phyloP scores from a whole-genome alignment of 768 basidiomycete species.

The Porpolomopsis calyptriformis region DNA sequence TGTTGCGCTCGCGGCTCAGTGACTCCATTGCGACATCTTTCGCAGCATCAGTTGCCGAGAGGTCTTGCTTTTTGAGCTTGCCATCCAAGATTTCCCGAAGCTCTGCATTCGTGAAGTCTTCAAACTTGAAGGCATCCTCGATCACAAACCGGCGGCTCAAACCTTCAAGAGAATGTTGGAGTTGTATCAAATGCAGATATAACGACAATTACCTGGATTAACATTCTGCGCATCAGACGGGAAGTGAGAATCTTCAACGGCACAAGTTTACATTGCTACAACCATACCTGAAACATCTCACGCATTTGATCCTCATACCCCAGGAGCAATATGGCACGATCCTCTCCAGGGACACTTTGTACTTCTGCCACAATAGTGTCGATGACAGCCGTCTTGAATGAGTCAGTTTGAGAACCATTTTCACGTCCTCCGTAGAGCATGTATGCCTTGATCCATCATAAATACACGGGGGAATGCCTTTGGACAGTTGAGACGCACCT shows the following conservation, averaged over 20 bases:
- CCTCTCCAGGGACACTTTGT: conserved; percentile 58
- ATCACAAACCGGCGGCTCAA: conserved; percentile 59
- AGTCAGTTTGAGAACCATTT: conserved; percentile 26
- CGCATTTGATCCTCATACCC: conserved; percentile 58
- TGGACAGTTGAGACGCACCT: conserved; percentile 27
- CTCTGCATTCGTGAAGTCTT: conserved; percentile 49
- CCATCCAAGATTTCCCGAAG: conserved; percentile 40
- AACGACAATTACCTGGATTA: conserved; percentile 56
- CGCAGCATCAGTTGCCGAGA: conserved; percentile 44
- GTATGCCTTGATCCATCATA: conserved; percentile 38
- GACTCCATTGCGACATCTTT: conserved; percentile 46
- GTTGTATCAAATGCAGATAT: no score
- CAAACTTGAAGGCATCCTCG: conserved; percentile 59
- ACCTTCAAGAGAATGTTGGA: no score
- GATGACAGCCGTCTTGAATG: conserved; percentile 57
- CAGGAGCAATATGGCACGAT: conserved; percentile 53
- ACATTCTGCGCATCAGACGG: conserved; percentile 29
- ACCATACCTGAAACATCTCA: conserved; percentile 61
- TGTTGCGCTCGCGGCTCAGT: conserved; percentile 30
- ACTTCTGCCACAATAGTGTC: conserved; percentile 70
- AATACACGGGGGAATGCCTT: neutral
- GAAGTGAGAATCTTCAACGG: neutral
- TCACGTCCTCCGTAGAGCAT: conserved; percentile 47
- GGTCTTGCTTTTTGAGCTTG: conserved; percentile 49
- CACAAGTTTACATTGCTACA: conserved; percentile 4